Conservation (phyloP, 192 early-diverging fungal genomes). For the Coemansia sp. region DNA sequence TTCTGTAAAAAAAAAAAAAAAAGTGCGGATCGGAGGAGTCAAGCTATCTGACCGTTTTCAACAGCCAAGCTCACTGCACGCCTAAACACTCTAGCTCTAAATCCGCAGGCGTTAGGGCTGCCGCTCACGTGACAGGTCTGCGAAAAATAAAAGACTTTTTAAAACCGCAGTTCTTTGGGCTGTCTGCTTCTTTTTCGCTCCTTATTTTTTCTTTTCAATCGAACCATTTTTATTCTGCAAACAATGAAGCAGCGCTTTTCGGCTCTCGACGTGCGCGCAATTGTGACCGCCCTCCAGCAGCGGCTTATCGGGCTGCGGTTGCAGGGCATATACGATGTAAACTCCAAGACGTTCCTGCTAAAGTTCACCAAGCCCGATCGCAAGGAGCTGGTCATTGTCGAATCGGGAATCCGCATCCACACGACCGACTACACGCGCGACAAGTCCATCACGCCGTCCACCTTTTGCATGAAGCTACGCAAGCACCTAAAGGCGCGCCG, state of each 20-base stretch:
- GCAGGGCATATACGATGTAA: constrained; percentile 96
- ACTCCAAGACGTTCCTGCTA: constrained; percentile 82
- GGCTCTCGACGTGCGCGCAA: constrained; percentile 83
- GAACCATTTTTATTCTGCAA: background rate
- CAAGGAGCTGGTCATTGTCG: constrained; percentile 87
- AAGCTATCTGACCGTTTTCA: no score
- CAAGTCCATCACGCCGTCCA: constrained; percentile 79
- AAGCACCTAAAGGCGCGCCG: constrained; percentile 87
- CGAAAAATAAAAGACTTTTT: background rate
- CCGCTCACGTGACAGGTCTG: background rate
- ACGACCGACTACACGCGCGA: constrained; percentile 86
- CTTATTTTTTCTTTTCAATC: background rate
- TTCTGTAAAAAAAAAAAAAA: no score
- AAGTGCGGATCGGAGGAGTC: no score
- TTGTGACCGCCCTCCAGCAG: constrained; percentile 65
- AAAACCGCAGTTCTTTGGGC: background rate
- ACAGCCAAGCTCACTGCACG: no score
- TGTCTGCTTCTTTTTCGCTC: background rate
- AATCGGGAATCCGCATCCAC: constrained; percentile 93
- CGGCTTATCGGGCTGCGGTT: constrained; percentile 81
- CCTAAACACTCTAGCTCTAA: background rate
- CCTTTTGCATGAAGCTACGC: constrained; percentile 88
- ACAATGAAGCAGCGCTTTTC: constrained; percentile 88
- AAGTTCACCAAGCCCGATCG: constrained; percentile 90
- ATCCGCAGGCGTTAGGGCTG: background rate